Percentiles rank a stretch among this genome's conserved stretches.
Evolutionary conservation across 768 basidiomycete genomes (phyloP).

Genomic region (Boletus subcaerulescens): DNA sequence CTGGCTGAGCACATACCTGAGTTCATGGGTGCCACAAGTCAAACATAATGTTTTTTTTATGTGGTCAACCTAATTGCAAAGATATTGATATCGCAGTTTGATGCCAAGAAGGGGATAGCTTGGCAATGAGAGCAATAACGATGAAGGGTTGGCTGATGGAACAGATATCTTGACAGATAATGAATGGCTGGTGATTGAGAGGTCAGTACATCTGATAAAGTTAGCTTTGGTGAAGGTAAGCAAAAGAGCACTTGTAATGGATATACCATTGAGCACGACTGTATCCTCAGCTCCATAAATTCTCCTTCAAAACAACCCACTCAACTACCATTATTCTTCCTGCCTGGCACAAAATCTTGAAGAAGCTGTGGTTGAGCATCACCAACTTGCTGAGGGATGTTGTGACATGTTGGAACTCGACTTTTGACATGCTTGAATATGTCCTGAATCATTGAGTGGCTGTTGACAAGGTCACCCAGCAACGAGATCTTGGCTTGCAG

Average conservation of each 20-base stretch:
- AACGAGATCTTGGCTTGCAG: slow-evolving; percentile 6
- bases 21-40: too few relatives aligned
- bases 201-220: background rate
- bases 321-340: slow-evolving; percentile 18
- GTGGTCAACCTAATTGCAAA: too few relatives aligned
- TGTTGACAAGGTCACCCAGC: background rate
- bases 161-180: background rate
- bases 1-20: too few relatives aligned
- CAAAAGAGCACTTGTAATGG: too few relatives aligned
- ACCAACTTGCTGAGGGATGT: slow-evolving; percentile 24
- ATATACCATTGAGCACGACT: background rate
- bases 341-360: slow-evolving; percentile 10
- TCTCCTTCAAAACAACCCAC: slow-evolving; percentile 21
- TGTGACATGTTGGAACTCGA: slow-evolving; percentile 24
- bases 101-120: background rate
- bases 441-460: background rate
- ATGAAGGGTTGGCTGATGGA: slow-evolving; percentile 14
- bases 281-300: slow-evolving; percentile 17
- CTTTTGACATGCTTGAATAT: background rate
- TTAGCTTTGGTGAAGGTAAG: slow-evolving; percentile 4
- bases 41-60: too few relatives aligned
- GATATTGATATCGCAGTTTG: background rate
- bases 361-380: background rate
- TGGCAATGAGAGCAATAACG: slow-evolving; percentile 11
- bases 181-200: background rate